These are phyloP conservation scores for Yamadazyma buinensis DNA, from an alignment of 1,139 yeast species.

Conservation along the genomic window DNA sequence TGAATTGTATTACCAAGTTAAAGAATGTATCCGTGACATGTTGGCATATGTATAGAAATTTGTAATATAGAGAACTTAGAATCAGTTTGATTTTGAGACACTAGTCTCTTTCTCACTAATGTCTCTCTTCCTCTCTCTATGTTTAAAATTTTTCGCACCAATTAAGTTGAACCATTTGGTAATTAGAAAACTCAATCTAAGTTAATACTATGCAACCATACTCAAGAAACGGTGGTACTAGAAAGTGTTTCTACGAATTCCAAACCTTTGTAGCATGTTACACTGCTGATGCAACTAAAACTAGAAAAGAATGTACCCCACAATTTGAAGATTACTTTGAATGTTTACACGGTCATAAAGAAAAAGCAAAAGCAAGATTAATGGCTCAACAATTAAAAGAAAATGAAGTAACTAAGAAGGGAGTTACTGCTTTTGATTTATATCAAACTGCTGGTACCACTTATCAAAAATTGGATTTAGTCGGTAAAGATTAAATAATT, in stretches of 20 bases:
- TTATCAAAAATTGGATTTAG: slow-evolving; percentile 46
- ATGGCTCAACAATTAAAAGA: slow-evolving; percentile 47
- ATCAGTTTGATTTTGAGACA: too few species aligned
- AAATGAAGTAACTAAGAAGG: slow-evolving; percentile 36
- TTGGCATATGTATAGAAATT: slow-evolving; percentile 60
- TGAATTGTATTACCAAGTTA: slow-evolving; percentile 73
- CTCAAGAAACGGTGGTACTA: slow-evolving; percentile 48
- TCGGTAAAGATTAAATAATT: slow-evolving; percentile 18
- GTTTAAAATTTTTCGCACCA: slow-evolving; percentile 7
- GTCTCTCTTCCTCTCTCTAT: too few species aligned
- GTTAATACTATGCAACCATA: slow-evolving; percentile 39
- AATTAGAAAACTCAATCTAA: slow-evolving; percentile 4
- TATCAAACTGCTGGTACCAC: slow-evolving; percentile 42
- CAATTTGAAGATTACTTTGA: slow-evolving; percentile 46
- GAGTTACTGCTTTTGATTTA: slow-evolving; percentile 43
- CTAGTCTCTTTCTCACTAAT: not conserved
- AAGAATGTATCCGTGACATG: slow-evolving; percentile 71
- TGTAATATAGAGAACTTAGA: slow-evolving; percentile 3
- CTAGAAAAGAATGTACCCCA: slow-evolving; percentile 43
- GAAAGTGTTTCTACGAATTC: slow-evolving; percentile 49
- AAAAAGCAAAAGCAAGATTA: slow-evolving; percentile 44
- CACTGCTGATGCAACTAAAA: slow-evolving; percentile 44
- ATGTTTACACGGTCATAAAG: slow-evolving; percentile 48
- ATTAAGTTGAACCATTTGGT: slow-evolving; percentile 10
- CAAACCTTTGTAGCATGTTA: slow-evolving; percentile 45